Conservation (phyloP, 768 basidiomycete species). For the Mycena amicta region DNA sequence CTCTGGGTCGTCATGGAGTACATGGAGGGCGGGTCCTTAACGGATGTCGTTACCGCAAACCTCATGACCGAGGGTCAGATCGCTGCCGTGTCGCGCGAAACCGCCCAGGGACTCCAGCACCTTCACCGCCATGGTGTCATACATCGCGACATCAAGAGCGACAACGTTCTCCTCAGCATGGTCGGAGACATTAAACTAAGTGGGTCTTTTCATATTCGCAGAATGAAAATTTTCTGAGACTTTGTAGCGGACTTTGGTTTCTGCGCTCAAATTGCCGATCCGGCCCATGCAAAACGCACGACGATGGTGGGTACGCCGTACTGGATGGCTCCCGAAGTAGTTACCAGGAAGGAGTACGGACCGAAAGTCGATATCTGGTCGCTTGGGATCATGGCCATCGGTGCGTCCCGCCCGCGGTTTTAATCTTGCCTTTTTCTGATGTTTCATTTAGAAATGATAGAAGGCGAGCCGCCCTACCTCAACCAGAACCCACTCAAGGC, state of each 20-base stretch:
- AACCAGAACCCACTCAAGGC: slow-evolving; percentile 98
- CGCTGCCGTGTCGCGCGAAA: slow-evolving; percentile 93
- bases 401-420: slow-evolving; percentile 43
- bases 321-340: slow-evolving; percentile 99
- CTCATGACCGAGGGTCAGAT: slow-evolving; percentile 99
- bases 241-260: slow-evolving; percentile 93
- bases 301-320: slow-evolving; percentile 99
- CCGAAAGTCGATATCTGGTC: slow-evolving; percentile 99
- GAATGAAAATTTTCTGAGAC: neutral
- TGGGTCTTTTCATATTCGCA: slow-evolving; percentile 62
- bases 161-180: slow-evolving; percentile 92
- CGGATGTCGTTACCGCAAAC: slow-evolving; percentile 94
- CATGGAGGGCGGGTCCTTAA: slow-evolving; percentile 95
- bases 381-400: slow-evolving; percentile 94
- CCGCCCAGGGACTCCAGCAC: slow-evolving; percentile 90
- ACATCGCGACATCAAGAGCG: slow-evolving; percentile 98
- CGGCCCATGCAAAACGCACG: slow-evolving; percentile 87
- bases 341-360: slow-evolving; percentile 96
- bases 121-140: slow-evolving; percentile 96
- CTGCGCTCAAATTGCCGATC: slow-evolving; percentile 93
- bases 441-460: slow-evolving; percentile 84
- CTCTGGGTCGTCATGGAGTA: slow-evolving; percentile 99
- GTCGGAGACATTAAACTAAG: slow-evolving; percentile 97
- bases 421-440: slow-evolving; percentile 8
- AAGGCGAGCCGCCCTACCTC: slow-evolving; percentile 94